Percentiles rank a stretch among this genome's conserved stretches.
Conservation (phyloP, 78 protist species). For the Tieghemostelium lacteum region DNA sequence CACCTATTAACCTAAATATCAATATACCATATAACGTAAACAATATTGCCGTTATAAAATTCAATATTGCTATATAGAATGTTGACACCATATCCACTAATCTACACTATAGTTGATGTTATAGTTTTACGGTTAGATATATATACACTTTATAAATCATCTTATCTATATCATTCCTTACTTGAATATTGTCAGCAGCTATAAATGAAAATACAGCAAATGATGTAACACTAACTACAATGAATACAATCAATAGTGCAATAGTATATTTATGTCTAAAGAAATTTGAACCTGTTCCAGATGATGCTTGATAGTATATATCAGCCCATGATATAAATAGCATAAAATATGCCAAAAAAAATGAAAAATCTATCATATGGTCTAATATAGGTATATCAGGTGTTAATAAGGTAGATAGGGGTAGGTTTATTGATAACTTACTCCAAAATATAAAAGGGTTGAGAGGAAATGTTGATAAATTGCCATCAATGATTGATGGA, state of each 20-base stretch:
- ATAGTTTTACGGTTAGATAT: background rate
- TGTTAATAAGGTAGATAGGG: background rate
- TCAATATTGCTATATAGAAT: conserved; percentile 23
- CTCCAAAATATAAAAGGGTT: conserved; percentile 42
- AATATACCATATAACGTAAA: conserved; percentile 30
- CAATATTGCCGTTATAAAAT: conserved; percentile 27
- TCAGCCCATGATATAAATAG: conserved; percentile 56
- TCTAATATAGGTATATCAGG: background rate
- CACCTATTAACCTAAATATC: conserved; percentile 12
- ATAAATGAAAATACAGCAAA: conserved; percentile 33
- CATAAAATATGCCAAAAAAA: conserved; percentile 62
- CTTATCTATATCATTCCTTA: background rate
- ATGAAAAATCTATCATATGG: conserved; percentile 59
- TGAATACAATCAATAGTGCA: background rate
- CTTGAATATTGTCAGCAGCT: background rate
- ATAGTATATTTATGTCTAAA: conserved; percentile 12
- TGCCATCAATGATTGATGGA: conserved; percentile 24
- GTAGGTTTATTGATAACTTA: background rate
- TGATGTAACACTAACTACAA: conserved; percentile 11
- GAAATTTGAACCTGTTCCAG: conserved; percentile 14
- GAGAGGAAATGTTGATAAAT: conserved; percentile 17
- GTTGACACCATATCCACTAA: conserved; percentile 25
- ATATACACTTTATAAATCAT: background rate
- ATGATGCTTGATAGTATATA: conserved; percentile 34
- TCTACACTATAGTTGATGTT: background rate